These are phyloP conservation scores for Parachlorella kessleri DNA, from an alignment of 139 green algal genomes.

Conservation along the genomic window DNA sequence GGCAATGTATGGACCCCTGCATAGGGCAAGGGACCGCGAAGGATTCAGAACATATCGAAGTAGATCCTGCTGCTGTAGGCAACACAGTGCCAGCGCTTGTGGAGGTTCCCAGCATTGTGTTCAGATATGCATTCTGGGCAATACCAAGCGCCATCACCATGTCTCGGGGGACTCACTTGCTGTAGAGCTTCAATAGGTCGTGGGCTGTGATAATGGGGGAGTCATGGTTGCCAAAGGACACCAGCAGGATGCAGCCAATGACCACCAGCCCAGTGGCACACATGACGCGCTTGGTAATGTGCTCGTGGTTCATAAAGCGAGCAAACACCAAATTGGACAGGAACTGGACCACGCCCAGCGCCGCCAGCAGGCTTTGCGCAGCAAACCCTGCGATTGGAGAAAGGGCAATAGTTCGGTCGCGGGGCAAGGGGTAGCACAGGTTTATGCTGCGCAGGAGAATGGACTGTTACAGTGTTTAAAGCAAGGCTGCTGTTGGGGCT, in stretches of 20 bases:
- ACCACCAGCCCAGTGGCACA: constrained; percentile 77
- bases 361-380: constrained; percentile 83
- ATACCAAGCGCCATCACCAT: no score
- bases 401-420: not conserved
- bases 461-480: not conserved
- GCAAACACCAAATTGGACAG: constrained; percentile 89
- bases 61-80: no score
- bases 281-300: constrained; percentile 62
- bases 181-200: constrained; percentile 71
- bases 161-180: no score
- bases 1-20: constrained; percentile 62
- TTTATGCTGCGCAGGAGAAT: not conserved
- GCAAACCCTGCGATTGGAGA: constrained; percentile 67
- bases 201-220: constrained; percentile 60
- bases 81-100: no score
- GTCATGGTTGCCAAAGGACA: constrained; percentile 85
- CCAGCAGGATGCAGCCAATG: constrained; percentile 80
- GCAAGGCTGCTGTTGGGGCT: not conserved
- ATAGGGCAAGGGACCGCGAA: not conserved
- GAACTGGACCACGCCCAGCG: constrained; percentile 87
- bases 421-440: constrained; percentile 19
- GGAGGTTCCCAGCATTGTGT: no score
- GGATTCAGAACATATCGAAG: no score
- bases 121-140: no score
- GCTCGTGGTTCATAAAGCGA: constrained; percentile 76